Percentiles rank a stretch among this genome's conserved stretches.
phyloP scores from a whole-genome alignment of 2,329 filamentous ascomycete species.

The Xylaria arbuscula region DNA sequence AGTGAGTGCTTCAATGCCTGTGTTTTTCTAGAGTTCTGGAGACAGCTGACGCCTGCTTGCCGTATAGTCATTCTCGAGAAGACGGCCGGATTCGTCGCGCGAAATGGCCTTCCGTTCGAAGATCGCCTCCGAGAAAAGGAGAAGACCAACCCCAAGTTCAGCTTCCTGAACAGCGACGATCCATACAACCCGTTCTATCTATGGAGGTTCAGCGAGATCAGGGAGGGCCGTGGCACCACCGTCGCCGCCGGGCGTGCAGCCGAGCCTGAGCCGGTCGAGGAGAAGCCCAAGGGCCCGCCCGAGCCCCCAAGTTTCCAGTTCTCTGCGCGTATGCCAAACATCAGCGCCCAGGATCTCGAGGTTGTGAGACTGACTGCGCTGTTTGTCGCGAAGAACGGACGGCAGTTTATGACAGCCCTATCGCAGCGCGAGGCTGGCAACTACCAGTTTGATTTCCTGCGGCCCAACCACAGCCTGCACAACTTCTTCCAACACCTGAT shows the following conservation, averaged over 20 bases:
- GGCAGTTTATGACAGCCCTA: conserved; percentile 89
- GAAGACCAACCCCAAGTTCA: conserved; percentile 86
- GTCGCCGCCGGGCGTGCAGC: conserved; percentile 79
- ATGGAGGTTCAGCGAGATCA: conserved; percentile 91
- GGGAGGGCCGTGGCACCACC: conserved; percentile 81
- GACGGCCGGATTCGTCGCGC: conserved; percentile 89
- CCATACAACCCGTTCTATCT: conserved; percentile 88
- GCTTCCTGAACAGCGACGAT: conserved; percentile 83
- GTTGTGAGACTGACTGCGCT: conserved; percentile 82
- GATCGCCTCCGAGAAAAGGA: conserved; percentile 89
- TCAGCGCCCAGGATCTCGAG: conserved; percentile 91
- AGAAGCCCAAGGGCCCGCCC: conserved; percentile 83
- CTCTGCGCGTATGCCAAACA: conserved; percentile 95
- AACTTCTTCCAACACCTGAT: conserved; percentile 93
- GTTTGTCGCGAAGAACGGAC: conserved; percentile 92
- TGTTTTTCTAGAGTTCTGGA: not conserved
- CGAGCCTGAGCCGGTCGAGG: conserved; percentile 66
- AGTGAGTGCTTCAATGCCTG: conserved; percentile 49
- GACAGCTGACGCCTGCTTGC: conserved; percentile 23
- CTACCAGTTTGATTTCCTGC: conserved; percentile 94
- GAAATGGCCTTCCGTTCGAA: conserved; percentile 76
- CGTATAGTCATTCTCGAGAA: conserved; percentile 77
- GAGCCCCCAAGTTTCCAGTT: conserved; percentile 91
- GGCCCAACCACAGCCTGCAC: conserved; percentile 94
- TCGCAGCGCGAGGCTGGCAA: conserved; percentile 90